A percentile compares a stretch with the other conserved stretches of the same genome.
Evolutionary conservation across 352 stramenopile species (phyloP).

Genomic region (Phytophthora cactorum): DNA sequence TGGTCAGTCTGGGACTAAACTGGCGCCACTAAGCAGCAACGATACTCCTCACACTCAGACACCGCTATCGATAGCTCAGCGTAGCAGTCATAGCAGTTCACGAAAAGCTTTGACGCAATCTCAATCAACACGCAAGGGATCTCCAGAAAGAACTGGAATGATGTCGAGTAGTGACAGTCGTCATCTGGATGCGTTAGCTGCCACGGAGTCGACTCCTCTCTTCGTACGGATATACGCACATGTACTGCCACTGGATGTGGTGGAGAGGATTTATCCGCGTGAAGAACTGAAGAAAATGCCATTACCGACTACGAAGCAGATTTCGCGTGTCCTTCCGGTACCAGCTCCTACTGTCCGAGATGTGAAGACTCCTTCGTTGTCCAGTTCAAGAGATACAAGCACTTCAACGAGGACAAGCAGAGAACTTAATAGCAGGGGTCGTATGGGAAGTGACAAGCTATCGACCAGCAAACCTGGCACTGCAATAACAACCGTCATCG

Average conservation of each 20-base stretch:
- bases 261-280: conserved; percentile 58
- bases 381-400: conserved; percentile 16
- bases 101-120: conserved; percentile 11
- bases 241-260: conserved; percentile 51
- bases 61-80: conserved; percentile 12
- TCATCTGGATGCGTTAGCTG: conserved; percentile 23
- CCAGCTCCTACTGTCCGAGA: conserved; percentile 18
- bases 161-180: conserved; percentile 29
- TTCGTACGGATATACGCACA: conserved; percentile 68
- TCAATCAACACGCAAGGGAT: conserved; percentile 25
- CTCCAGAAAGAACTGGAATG: conserved; percentile 15
- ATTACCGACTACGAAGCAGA: conserved; percentile 35
- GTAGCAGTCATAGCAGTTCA: conserved; percentile 22
- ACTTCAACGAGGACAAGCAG: conserved; percentile 18
- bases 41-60: conserved; percentile 1
- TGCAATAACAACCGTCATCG: conserved; percentile 5
- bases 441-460: conserved; percentile 11
- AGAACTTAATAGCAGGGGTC: conserved; percentile 15
- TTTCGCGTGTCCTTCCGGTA: conserved; percentile 7
- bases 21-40: conserved; percentile 9
- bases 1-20: conserved; percentile 10
- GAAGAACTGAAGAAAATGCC: conserved; percentile 43
- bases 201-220: conserved; percentile 30
- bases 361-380: conserved; percentile 13
- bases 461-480: conserved; percentile 18